These are phyloP conservation scores for Anthracocystis setariae DNA, from an alignment of 1,284 basidiomycete species.

Conservation along the genomic window DNA sequence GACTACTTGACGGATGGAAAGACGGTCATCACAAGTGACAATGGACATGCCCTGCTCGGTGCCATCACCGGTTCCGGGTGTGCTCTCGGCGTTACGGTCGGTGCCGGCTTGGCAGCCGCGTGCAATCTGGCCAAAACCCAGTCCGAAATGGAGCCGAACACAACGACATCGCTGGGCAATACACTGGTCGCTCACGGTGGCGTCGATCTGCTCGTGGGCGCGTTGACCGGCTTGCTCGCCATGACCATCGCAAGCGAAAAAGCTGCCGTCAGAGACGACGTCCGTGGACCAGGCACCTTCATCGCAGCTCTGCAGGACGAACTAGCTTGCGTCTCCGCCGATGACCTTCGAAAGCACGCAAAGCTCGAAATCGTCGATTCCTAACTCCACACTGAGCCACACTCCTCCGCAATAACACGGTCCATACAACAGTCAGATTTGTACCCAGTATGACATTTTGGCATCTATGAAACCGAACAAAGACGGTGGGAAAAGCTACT, in stretches of 20 bases:
- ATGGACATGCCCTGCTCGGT: conserved; percentile 81
- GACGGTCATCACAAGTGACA: conserved; percentile 76
- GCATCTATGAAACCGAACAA: no score
- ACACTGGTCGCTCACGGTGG: conserved; percentile 41
- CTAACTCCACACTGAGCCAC: not conserved
- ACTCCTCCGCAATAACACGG: not conserved
- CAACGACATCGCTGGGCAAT: conserved; percentile 19
- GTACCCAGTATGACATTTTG: conserved; percentile 1
- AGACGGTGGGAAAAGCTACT: no score
- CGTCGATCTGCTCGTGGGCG: conserved; percentile 54
- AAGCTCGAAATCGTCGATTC: conserved; percentile 27
- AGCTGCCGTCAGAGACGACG: conserved; percentile 77
- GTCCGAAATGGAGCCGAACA: not conserved
- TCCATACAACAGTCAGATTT: not conserved
- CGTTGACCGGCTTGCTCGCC: conserved; percentile 74
- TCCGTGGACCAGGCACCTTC: conserved; percentile 87
- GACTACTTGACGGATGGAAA: conserved; percentile 90
- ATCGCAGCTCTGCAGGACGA: conserved; percentile 86
- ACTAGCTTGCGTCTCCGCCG: conserved; percentile 67
- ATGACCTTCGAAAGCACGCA: conserved; percentile 24
- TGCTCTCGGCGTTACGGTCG: conserved; percentile 81
- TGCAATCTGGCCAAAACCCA: conserved; percentile 65
- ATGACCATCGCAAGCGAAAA: conserved; percentile 85
- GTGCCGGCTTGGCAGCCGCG: conserved; percentile 78
- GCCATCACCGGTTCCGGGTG: conserved; percentile 91